Evolutionary conservation across 2,329 filamentous ascomycete genomes (phyloP).

Genomic region (Pseudocercospora crystallina): DNA sequence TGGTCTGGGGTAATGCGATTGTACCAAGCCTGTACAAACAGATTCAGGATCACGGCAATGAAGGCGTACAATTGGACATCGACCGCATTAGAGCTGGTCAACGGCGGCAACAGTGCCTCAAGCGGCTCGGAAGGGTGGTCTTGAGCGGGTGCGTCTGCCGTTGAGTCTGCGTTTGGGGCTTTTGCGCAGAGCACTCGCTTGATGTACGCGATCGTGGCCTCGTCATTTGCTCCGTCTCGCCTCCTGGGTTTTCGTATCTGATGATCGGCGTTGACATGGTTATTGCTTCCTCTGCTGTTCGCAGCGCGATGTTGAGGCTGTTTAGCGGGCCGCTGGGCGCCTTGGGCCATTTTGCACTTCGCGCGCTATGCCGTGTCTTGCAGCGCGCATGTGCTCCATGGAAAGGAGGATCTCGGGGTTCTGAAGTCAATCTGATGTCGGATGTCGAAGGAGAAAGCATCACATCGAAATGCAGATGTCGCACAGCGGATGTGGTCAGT

Average conservation of each 20-base stretch:
- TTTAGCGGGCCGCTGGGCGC: slow-evolving; percentile 18
- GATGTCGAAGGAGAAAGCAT: no score
- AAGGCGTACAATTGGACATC: slow-evolving; percentile 92
- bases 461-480: neutral
- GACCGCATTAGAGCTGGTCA: slow-evolving; percentile 92
- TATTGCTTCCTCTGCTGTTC: neutral
- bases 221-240: slow-evolving; percentile 53
- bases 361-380: no score
- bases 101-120: slow-evolving; percentile 79
- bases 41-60: slow-evolving; percentile 82
- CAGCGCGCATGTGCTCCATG: no score
- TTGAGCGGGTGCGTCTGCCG: slow-evolving; percentile 5
- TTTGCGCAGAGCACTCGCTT: slow-evolving; percentile 28
- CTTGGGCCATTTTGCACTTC: slow-evolving; percentile 23
- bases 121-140: slow-evolving; percentile 57
- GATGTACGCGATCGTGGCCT: slow-evolving; percentile 73
- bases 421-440: no score
- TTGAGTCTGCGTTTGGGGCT: slow-evolving; percentile 12
- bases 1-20: slow-evolving; percentile 87
- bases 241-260: no score
- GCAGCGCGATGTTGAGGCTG: slow-evolving; percentile 9
- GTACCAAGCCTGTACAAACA: slow-evolving; percentile 94
- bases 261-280: no score
- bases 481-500: neutral
- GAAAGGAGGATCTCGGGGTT: no score